These are phyloP conservation scores for Bidens hawaiensis DNA, from an alignment of 140 eudicot genomes.

Conservation along the genomic window DNA sequence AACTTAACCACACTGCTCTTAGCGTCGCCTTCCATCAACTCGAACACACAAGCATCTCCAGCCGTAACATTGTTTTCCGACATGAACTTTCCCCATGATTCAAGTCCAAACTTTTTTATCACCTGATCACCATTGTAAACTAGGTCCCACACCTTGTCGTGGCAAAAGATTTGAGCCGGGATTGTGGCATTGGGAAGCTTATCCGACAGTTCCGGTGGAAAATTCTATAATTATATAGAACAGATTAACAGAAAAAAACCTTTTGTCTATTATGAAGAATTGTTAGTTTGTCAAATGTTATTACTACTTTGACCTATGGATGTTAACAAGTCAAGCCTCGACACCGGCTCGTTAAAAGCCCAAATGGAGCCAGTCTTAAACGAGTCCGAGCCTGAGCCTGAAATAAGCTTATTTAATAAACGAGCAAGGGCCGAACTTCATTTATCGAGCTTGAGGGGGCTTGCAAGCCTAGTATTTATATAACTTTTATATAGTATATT, in stretches of 20 bases:
- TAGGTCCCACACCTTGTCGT: slow-evolving; percentile 44
- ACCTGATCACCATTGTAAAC: neutral
- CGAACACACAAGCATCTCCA: slow-evolving; percentile 58
- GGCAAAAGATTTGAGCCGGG: slow-evolving; percentile 27
- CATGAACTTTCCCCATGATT: slow-evolving; percentile 40
- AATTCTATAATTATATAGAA: slow-evolving; percentile 9
- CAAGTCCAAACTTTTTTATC: slow-evolving; percentile 1
- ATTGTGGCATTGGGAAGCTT: slow-evolving; percentile 29
- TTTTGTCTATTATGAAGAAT: too few species aligned
- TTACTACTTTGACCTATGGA: neutral
- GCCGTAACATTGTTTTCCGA: slow-evolving; percentile 33
- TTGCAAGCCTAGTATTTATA: too few species aligned
- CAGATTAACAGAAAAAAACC: neutral
- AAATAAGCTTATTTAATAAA: too few species aligned
- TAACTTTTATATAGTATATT: too few species aligned
- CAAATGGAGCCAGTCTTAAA: too few species aligned
- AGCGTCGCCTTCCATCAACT: slow-evolving; percentile 31
- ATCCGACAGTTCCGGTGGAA: slow-evolving; percentile 13
- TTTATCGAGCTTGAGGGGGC: too few species aligned
- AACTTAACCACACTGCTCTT: slow-evolving; percentile 13
- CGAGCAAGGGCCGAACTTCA: too few species aligned
- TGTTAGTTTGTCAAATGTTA: neutral
- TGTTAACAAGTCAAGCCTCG: too few species aligned
- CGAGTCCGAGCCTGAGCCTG: too few species aligned
- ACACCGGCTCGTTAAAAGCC: too few species aligned